Evolutionary conservation across 1,284 basidiomycete species (phyloP).

Genomic region (Farysia itapuensis): DNA sequence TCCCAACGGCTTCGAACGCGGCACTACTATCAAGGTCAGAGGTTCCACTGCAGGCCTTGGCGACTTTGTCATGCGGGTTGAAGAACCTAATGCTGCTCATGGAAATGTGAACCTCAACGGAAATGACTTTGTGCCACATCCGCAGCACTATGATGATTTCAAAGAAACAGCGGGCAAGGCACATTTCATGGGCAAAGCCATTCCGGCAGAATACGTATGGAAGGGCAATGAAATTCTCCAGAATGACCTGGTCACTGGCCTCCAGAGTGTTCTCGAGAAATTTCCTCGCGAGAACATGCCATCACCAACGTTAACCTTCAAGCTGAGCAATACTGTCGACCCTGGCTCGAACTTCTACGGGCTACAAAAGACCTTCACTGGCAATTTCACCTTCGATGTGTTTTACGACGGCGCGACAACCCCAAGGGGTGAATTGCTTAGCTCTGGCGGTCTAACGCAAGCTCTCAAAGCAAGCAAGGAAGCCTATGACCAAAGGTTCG

Average conservation of each 20-base stretch:
- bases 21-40: conserved; percentile 67
- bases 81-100: conserved; percentile 68
- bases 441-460: conserved; percentile 64
- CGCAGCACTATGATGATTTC: conserved; percentile 67
- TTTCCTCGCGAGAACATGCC: conserved; percentile 67
- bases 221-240: conserved; percentile 78
- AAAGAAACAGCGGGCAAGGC: conserved; percentile 71
- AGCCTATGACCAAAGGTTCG: conserved; percentile 72
- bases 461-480: conserved; percentile 71
- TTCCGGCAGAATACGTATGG: conserved; percentile 74
- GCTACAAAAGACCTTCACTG: conserved; percentile 78
- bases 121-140: conserved; percentile 13
- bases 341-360: conserved; percentile 77
- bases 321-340: conserved; percentile 73
- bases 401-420: conserved; percentile 74
- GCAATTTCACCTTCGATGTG: conserved; percentile 81
- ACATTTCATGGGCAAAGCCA: conserved; percentile 70
- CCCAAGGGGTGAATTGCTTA: conserved; percentile 68
- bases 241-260: conserved; percentile 68
- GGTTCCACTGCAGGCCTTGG: conserved; percentile 77
- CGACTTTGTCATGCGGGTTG: conserved; percentile 75
- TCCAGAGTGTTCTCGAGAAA: conserved; percentile 66
- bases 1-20: conserved; percentile 65
- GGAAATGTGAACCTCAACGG: conserved; percentile 63
- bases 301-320: conserved; percentile 76